These are phyloP conservation scores for Petrea volubilis DNA, from an alignment of 257 asterid genomes.

Conservation along the genomic window DNA sequence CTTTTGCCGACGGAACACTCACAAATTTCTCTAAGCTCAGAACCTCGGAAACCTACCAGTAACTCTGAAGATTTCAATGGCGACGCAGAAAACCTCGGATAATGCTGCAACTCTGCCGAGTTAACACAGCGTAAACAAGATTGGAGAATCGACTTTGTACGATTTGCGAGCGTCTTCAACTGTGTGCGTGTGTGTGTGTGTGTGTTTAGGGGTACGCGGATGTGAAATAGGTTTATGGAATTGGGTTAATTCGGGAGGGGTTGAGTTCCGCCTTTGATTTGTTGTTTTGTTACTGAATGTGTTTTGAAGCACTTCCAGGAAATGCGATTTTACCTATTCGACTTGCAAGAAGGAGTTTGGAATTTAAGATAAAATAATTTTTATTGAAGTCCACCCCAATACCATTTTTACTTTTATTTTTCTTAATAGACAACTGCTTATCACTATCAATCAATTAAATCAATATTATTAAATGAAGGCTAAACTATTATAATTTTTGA, in stretches of 20 bases:
- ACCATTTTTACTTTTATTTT: too few species aligned
- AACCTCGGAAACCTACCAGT: slow-evolving; percentile 31
- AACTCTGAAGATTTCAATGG: background rate
- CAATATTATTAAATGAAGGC: too few species aligned
- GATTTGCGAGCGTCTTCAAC: slow-evolving; percentile 22
- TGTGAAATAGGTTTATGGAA: slow-evolving; percentile 44
- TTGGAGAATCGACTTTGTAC: slow-evolving; percentile 23
- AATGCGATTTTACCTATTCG: too few species aligned
- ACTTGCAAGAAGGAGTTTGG: too few species aligned
- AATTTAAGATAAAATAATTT: background rate
- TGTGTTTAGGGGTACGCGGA: slow-evolving; percentile 49
- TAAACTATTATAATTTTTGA: too few species aligned
- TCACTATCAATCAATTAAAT: too few species aligned
- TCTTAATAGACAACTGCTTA: too few species aligned
- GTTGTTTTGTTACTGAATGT: background rate
- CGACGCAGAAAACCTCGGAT: background rate
- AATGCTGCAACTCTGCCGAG: slow-evolving; percentile 17
- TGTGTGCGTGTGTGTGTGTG: slow-evolving; percentile 24
- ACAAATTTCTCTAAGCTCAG: slow-evolving; percentile 21
- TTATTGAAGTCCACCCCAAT: too few species aligned
- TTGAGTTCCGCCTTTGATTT: slow-evolving; percentile 31
- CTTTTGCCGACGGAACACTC: slow-evolving; percentile 34
- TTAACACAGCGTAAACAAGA: slow-evolving; percentile 20
- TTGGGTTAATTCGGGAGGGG: slow-evolving; percentile 16
- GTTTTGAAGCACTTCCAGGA: slow-evolving; percentile 12